Conservation (phyloP, 805 yeast species). For the Candida insectorum region DNA sequence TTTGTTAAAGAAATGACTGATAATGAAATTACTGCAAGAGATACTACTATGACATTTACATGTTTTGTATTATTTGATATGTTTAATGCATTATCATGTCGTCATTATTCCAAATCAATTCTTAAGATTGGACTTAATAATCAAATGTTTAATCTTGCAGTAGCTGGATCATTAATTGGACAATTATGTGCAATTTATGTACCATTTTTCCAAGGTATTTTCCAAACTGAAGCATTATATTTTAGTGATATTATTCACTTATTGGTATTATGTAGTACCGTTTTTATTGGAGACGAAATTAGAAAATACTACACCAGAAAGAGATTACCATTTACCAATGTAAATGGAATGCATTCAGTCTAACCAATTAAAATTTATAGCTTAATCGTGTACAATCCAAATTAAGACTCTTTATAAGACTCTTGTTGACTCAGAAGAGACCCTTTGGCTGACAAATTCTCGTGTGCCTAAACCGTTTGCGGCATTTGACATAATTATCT, state of each 20-base stretch:
- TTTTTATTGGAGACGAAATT: conserved; percentile 80
- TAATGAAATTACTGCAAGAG: conserved; percentile 81
- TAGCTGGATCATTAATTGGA: conserved; percentile 81
- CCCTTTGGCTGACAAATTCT: no score
- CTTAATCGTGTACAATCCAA: no score
- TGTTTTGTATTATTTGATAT: conserved; percentile 94
- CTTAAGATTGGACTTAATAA: conserved; percentile 80
- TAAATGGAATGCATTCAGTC: no score
- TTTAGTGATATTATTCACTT: conserved; percentile 68
- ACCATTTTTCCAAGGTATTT: conserved; percentile 87
- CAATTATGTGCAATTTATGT: conserved; percentile 91
- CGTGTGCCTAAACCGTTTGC: no score
- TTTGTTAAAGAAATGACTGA: conserved; percentile 86
- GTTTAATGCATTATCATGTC: conserved; percentile 94
- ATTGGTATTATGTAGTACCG: conserved; percentile 65
- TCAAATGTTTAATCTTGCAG: conserved; percentile 91
- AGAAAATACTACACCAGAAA: conserved; percentile 48
- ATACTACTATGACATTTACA: conserved; percentile 98
- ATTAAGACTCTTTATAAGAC: no score
- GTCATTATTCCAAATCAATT: conserved; percentile 80
- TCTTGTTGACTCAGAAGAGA: no score
- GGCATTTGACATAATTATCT: no score
- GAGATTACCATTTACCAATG: conserved; percentile 11
- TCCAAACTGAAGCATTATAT: conserved; percentile 89
- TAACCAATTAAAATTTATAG: no score